Percentiles rank a stretch among this genome's conserved stretches.
phyloP scores from a whole-genome alignment of 179 eudicot species.

The Drosera spatulata region DNA sequence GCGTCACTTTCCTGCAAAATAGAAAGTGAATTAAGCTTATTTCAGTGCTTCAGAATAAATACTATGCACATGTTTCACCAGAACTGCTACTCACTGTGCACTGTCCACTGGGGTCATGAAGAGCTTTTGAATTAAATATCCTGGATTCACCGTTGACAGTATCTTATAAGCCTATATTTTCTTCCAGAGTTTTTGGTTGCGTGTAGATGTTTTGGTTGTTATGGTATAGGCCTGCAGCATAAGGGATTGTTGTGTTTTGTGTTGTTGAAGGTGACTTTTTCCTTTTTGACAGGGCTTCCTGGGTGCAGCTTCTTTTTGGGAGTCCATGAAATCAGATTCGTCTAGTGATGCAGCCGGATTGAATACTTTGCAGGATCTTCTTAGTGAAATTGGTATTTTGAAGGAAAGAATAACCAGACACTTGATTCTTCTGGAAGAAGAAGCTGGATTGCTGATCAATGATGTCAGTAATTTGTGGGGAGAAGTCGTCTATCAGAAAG shows the following conservation, averaged over 20 bases:
- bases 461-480: constrained; percentile 21
- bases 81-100: no score
- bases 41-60: no score
- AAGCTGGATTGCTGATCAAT: constrained; percentile 30
- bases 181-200: no score
- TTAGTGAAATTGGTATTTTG: constrained; percentile 30
- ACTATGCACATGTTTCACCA: no score
- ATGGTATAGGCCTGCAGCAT: no score
- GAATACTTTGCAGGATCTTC: constrained; percentile 29
- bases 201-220: no score
- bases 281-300: constrained; percentile 27
- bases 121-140: no score
- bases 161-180: no score
- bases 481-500: constrained; percentile 37
- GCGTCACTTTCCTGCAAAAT: no score
- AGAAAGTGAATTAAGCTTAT: no score
- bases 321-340: constrained; percentile 19
- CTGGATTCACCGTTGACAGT: no score
- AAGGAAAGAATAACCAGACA: constrained; percentile 37
- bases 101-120: no score
- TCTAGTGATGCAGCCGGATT: constrained; percentile 19
- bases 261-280: not conserved
- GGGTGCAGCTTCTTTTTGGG: constrained; percentile 18
- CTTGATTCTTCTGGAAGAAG: constrained; percentile 29
- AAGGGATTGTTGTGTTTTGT: not conserved